Base-by-base conservation (phyloP, 768 basidiomycete genomes). In the Russula sp. region DNA sequence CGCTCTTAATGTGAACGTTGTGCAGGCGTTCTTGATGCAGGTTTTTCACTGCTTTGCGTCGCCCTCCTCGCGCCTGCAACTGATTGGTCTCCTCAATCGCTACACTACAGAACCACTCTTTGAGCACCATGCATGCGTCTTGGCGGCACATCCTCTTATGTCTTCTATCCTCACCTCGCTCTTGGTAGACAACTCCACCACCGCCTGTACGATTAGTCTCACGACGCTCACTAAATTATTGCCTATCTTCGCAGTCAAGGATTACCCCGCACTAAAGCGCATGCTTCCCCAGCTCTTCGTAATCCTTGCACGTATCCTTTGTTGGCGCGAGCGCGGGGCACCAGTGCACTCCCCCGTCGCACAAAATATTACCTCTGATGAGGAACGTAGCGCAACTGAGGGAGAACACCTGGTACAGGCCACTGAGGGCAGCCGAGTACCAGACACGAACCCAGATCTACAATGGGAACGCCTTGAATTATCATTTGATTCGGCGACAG, bases 101-200 rank as follows among this genome's bases (percentile, higher is more conserved):
- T 86, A 84, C 71, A 82, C 79, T 27, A 84, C 85, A 20, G 77
- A 80, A 16, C 74, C 79, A 9, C 75, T 76, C 14, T 90, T 89
- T 31, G 68, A 75, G 4, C 65, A 68, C n/a, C 78, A 79, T 16
- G 79, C 82, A 16, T 68, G 73, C 42, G 75, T 82, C 31, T 74
- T 91, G 22, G 83, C 85, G 5, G 71, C 73, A 16, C 88, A 89
- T 69, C 79, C 82, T 13, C 78, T 93, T 56, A 82, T 89, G 76
- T 75, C 76, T 27, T 84, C 81, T 63, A 70, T 94, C n/a, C 71
- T 90, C 7, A 72, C 80, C 53, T 91, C 87, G 4, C 77, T 93
- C 31, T 74, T 86, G 34, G 75, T 92, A 66, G 91, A 94, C 70
- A 84, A 82, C 56, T 91, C 89, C 45, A 84, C 88, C 11, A 89